Percentiles rank a stretch among this genome's conserved stretches.
These are phyloP conservation scores for Striga hermonthica DNA, from an alignment of 305 asterid genomes.

Conservation along the genomic window DNA sequence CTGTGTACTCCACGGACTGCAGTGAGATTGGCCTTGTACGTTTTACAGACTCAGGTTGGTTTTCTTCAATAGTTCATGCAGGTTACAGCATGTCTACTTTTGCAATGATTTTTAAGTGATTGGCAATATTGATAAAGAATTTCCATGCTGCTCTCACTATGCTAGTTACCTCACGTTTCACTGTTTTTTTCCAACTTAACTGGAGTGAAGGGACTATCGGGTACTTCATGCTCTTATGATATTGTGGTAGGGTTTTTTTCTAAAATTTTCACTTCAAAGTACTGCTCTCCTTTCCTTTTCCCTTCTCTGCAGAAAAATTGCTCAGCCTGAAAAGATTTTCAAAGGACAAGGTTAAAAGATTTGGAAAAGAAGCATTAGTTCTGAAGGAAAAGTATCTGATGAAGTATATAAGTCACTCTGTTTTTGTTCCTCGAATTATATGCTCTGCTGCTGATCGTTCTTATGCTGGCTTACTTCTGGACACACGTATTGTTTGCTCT, in stretches of 20 bases:
- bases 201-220: conserved; percentile 4
- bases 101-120: conserved; percentile 3
- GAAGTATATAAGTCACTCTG: conserved; percentile 45
- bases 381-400: conserved; percentile 70
- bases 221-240: conserved; percentile 9
- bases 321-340: conserved; percentile 88
- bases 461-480: conserved; percentile 73
- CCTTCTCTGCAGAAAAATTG: conserved; percentile 54
- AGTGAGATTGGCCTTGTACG: conserved; percentile 84
- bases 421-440: conserved; percentile 74
- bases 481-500: conserved; percentile 68
- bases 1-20: conserved; percentile 75
- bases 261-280: background rate
- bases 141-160: conserved; percentile 20
- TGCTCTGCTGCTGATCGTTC: conserved; percentile 74
- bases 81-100: background rate
- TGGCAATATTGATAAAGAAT: conserved; percentile 6
- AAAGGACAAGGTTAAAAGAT: conserved; percentile 66
- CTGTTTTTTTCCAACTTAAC: conserved; percentile 20
- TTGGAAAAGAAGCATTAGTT: conserved; percentile 71
- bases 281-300: conserved; percentile 14
- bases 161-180: conserved; percentile 26
- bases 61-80: conserved; percentile 25
- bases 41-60: conserved; percentile 62
- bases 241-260: conserved; percentile 8